Base-by-base conservation (phyloP, 805 yeast genomes). In the Teunomyces tritomae region DNA sequence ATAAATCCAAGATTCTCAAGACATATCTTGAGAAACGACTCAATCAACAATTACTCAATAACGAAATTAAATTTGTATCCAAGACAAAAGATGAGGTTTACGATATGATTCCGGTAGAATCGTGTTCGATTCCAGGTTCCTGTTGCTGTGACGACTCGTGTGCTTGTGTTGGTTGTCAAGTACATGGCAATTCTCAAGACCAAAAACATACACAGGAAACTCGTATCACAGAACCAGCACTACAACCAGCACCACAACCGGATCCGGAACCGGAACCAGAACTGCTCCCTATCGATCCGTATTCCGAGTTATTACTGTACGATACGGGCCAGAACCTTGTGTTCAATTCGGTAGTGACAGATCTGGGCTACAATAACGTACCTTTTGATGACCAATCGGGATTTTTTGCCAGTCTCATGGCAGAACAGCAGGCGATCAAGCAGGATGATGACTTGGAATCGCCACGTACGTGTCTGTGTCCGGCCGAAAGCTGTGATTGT, bases 71-170 rank as follows among this genome's bases (percentile, higher is more conserved):
- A 24, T 27, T 27, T 33, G 39, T 26, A 8, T 13, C 33, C 7
- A 13, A 10, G 24, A 9, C 44, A 0, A 14, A 28, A 28, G 24
- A 14, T 4, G 34, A 51, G 44, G 46, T 57, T 9, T 62, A 50
- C 36, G 61, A 62, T 37, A 61, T 66, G 9, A 60, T 68, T 4
- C 55, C 57, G 16, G 62, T 67, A 4, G 67, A 70, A 10, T 56
- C 69, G 17, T 70, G 74, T 50, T 62, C 73, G 2, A 54, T 67
- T 10, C 65, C 67, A 0, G 72, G 71, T 2, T 51, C 70, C 2
- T 73, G 78, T 50, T 51, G 59, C 32, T 73, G 78, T 55, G 65
- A 61, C 28, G 66, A 61, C 10, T 59, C 61, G 35, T 73, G 78
- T 51, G 33, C 58, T 6, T 73, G 78, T 54, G 65, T 58, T 10